phyloP scores from a whole-genome alignment of 108 stramenopile genomes.

The Parmales sp. region DNA sequence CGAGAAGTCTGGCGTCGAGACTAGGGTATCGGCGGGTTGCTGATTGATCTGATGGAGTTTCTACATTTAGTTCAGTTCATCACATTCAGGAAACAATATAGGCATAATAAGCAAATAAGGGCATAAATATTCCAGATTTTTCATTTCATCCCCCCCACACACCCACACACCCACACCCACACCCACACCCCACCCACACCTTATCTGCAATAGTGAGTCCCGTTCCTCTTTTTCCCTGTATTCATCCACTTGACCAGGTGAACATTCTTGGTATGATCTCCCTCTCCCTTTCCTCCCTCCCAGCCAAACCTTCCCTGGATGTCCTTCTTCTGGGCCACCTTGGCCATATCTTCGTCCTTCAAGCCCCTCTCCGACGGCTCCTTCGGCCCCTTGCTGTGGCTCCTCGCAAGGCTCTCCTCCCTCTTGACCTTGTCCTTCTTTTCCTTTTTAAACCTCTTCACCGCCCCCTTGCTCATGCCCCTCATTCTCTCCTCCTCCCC shows the following conservation, averaged over 20 bases:
- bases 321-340: slow-evolving; percentile 61
- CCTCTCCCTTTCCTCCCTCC: slow-evolving; percentile 63
- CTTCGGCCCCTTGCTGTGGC: slow-evolving; percentile 64
- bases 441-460: slow-evolving; percentile 56
- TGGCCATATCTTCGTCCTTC: slow-evolving; percentile 47
- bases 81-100: too few species aligned
- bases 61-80: too few species aligned
- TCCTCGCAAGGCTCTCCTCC: slow-evolving; percentile 49
- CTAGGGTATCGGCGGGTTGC: slow-evolving; percentile 50
- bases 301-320: slow-evolving; percentile 49
- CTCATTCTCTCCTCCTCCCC: slow-evolving; percentile 9
- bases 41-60: too few species aligned
- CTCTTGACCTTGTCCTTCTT: slow-evolving; percentile 42
- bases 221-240: slow-evolving; percentile 81
- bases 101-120: too few species aligned
- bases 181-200: not conserved
- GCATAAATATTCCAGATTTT: too few species aligned
- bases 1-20: slow-evolving; percentile 68
- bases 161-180: too few species aligned
- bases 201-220: slow-evolving; percentile 55
- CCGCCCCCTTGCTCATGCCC: slow-evolving; percentile 47
- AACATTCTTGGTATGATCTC: slow-evolving; percentile 72
- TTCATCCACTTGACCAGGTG: slow-evolving; percentile 85
- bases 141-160: too few species aligned
- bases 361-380: slow-evolving; percentile 66